Evolutionary conservation across 202 grass and related monocot species (phyloP), one percentile per base, ranked within the genome.

Genomic region (Setaria viridis): DNA sequence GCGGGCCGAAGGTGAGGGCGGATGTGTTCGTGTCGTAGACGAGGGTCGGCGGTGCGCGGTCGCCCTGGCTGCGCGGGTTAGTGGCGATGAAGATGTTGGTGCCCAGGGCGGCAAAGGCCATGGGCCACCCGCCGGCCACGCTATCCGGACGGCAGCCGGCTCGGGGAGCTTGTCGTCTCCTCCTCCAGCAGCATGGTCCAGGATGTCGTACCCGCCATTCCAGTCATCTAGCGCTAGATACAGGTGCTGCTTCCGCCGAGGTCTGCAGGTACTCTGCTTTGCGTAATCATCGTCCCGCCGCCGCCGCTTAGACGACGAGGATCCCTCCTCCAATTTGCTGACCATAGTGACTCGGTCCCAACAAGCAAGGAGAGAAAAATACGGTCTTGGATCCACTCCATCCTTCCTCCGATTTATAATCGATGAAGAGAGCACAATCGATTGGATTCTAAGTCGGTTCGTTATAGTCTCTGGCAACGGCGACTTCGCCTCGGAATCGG

Each of bases 151-250:
- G 6, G 20, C 53, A 25, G 74, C 25, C 7, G 70, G 33, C 33
- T 41, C 17, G 0, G 72, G 50, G 32, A 37, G 72, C 9, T n/a
- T 46, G 43, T 46, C 6, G 6, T 46, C 43, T 46, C 43, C 43
- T 46, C 9, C 43, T 46, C 43, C 43, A 6, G 43, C 9, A 7
- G 43, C 43, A 46, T 46, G 17, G 43, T 70, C 34, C 17, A 76
- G 2, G 73, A 59, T 59, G 74, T 60, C 35, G 35, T 77, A 59
- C 35, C 55, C 74, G 54, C 37, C 54, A 1, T 4, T 43, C 74
- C 74, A 77, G 37, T 77, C 74, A 72, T 72, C 69, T 6, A 72
- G 25, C 45, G 21, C 69, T 13, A 72, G 69, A 4, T 72, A 72
- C 6, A 72, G 69, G 13, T 50, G 69, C 21, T 72, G 47, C n/a